These are phyloP conservation scores for Stephania japonica DNA, from an alignment of 164 flowering plant genomes.

Conservation along the genomic window DNA sequence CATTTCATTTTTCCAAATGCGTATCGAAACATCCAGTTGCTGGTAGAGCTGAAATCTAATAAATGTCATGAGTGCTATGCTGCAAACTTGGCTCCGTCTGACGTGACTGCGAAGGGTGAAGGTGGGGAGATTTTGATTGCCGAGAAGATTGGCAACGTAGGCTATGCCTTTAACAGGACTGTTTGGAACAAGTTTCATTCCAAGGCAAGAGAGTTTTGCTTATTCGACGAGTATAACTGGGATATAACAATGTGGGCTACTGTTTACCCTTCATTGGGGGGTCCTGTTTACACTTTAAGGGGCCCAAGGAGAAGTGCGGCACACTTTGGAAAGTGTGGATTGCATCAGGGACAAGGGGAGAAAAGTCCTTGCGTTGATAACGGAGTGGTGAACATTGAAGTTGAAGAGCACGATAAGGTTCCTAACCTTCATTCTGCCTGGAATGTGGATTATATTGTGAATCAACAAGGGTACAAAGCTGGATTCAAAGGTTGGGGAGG, in stretches of 20 bases:
- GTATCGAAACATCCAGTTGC: slow-evolving; percentile 63
- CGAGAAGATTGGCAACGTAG: slow-evolving; percentile 90
- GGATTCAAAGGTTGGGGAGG: slow-evolving; percentile 99
- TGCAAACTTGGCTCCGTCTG: slow-evolving; percentile 78
- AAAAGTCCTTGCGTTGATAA: slow-evolving; percentile 54
- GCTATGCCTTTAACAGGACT: slow-evolving; percentile 80
- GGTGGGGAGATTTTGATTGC: slow-evolving; percentile 54
- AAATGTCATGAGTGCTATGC: slow-evolving; percentile 88
- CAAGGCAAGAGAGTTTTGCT: slow-evolving; percentile 68
- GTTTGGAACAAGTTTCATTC: slow-evolving; percentile 81
- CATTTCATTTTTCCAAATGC: slow-evolving; percentile 90
- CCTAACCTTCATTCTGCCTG: slow-evolving; percentile 57
- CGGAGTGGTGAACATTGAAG: slow-evolving; percentile 46
- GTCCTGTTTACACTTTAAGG: slow-evolving; percentile 69
- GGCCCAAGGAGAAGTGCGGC: slow-evolving; percentile 87
- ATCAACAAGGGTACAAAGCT: slow-evolving; percentile 76
- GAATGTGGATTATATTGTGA: slow-evolving; percentile 37
- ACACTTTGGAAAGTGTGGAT: slow-evolving; percentile 94
- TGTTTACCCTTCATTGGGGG: slow-evolving; percentile 87
- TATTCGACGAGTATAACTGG: slow-evolving; percentile 95
- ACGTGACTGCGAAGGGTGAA: slow-evolving; percentile 82
- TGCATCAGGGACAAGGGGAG: slow-evolving; percentile 85
- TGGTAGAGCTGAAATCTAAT: slow-evolving; percentile 43
- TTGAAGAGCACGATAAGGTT: slow-evolving; percentile 56
- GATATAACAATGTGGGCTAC: slow-evolving; percentile 97